These are phyloP conservation scores for Beauveria asiatica DNA, from an alignment of 2,329 filamentous ascomycete species.

Conservation along the genomic window DNA sequence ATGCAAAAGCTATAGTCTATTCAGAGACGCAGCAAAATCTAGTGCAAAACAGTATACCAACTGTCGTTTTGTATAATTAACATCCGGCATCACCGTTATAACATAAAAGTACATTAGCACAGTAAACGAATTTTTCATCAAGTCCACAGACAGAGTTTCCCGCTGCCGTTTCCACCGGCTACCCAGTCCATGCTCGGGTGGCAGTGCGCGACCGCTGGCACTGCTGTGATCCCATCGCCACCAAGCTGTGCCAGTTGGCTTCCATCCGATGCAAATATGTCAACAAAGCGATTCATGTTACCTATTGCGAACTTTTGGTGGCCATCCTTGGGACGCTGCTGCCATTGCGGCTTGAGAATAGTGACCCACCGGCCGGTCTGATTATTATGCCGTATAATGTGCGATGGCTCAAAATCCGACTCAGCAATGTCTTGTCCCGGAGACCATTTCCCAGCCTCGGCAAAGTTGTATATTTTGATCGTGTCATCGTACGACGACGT, in stretches of 20 bases:
- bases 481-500: slow-evolving; percentile 94
- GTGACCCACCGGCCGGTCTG: slow-evolving; percentile 94
- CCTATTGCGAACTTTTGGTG: slow-evolving; percentile 86
- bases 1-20: neutral
- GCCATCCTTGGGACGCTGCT: slow-evolving; percentile 65
- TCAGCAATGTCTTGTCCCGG: slow-evolving; percentile 49
- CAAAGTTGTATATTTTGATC: slow-evolving; percentile 82
- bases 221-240: slow-evolving; percentile 85
- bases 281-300: slow-evolving; percentile 97
- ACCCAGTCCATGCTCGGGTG: slow-evolving; percentile 88
- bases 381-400: slow-evolving; percentile 77
- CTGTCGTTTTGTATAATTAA: neutral
- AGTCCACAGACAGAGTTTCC: slow-evolving; percentile 88
- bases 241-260: slow-evolving; percentile 83
- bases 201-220: slow-evolving; percentile 86
- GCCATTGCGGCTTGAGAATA: slow-evolving; percentile 78
- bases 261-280: slow-evolving; percentile 75
- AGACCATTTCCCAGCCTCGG: slow-evolving; percentile 50
- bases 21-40: neutral
- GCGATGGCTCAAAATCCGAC: slow-evolving; percentile 58
- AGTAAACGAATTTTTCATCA: slow-evolving; percentile 26
- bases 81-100: neutral
- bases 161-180: slow-evolving; percentile 81
- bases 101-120: slow-evolving; percentile 2
- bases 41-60: neutral